These are phyloP conservation scores for Candida berthetii DNA, from an alignment of 805 yeast genomes.

Conservation along the genomic window DNA sequence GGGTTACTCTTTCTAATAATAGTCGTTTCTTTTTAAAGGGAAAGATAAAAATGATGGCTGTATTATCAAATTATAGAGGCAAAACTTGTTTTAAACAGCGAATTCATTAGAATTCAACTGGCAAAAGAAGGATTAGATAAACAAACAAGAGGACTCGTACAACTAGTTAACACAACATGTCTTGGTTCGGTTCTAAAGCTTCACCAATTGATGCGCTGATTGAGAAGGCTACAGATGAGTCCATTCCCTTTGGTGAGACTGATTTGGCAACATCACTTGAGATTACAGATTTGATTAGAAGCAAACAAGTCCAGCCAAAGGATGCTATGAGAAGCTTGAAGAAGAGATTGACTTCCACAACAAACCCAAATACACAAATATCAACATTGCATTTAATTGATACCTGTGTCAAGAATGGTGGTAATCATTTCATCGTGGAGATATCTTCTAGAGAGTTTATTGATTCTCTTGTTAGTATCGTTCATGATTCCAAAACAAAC, in stretches of 20 bases:
- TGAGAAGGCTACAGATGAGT: slow-evolving; percentile 75
- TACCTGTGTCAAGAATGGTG: slow-evolving; percentile 89
- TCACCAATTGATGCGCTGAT: slow-evolving; percentile 46
- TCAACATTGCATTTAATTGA: slow-evolving; percentile 76
- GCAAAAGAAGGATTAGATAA: no score
- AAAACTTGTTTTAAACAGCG: no score
- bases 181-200: slow-evolving; percentile 18
- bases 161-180: slow-evolving; percentile 7
- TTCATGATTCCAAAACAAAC: slow-evolving; percentile 34
- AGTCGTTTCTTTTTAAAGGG: no score
- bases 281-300: slow-evolving; percentile 79
- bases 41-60: no score
- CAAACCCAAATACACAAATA: slow-evolving; percentile 76
- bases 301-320: slow-evolving; percentile 70
- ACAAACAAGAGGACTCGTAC: neutral
- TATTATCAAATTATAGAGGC: no score
- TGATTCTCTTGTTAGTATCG: slow-evolving; percentile 56
- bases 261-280: slow-evolving; percentile 75
- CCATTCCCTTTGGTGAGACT: slow-evolving; percentile 88
- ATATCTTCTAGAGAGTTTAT: slow-evolving; percentile 80
- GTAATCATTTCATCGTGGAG: slow-evolving; percentile 75
- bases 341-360: slow-evolving; percentile 55
- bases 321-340: slow-evolving; percentile 84
- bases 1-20: no score
- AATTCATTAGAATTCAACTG: no score